A percentile compares a stretch with the other conserved stretches of the same genome.
phyloP scores from a whole-genome alignment of 257 asterid genomes.

The Capsicum chinense region DNA sequence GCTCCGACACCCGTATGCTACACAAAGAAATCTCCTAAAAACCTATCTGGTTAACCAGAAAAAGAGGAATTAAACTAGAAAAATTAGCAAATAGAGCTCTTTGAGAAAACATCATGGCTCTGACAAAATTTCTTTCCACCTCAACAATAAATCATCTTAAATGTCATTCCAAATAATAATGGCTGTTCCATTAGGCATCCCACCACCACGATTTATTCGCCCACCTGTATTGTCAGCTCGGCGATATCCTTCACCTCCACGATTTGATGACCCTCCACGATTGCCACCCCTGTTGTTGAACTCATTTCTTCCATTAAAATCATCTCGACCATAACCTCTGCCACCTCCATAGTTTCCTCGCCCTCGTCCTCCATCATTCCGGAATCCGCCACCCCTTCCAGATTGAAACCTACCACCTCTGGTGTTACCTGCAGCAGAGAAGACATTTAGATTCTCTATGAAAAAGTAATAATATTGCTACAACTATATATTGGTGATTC shows the following conservation, averaged over 20 bases:
- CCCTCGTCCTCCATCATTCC: conserved; percentile 85
- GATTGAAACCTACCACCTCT: conserved; percentile 65
- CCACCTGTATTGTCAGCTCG: conserved; percentile 39
- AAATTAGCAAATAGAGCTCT: conserved; percentile 23
- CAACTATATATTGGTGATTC: not conserved
- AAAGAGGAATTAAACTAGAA: conserved; percentile 7
- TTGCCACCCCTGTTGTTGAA: conserved; percentile 62
- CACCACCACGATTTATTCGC: conserved; percentile 51
- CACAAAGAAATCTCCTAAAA: conserved; percentile 12
- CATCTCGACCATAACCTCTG: conserved; percentile 66
- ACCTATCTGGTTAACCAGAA: not conserved
- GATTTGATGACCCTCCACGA: conserved; percentile 61
- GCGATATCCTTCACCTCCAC: conserved; percentile 67
- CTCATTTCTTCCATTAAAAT: conserved; percentile 62
- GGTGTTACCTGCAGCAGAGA: conserved; percentile 48
- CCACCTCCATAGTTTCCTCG: conserved; percentile 77
- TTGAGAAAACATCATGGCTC: conserved; percentile 17
- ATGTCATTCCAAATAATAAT: conserved; percentile 21
- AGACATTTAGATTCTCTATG: not conserved
- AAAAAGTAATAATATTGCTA: conserved; percentile 5
- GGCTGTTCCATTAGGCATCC: conserved; percentile 56
- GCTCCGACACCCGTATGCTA: not conserved
- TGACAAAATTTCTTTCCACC: conserved; percentile 25
- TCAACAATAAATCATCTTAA: not conserved
- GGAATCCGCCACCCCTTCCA: conserved; percentile 73